These are phyloP conservation scores for Escovopsis sp. DNA, from an alignment of 2,329 filamentous ascomycete genomes.

Conservation along the genomic window DNA sequence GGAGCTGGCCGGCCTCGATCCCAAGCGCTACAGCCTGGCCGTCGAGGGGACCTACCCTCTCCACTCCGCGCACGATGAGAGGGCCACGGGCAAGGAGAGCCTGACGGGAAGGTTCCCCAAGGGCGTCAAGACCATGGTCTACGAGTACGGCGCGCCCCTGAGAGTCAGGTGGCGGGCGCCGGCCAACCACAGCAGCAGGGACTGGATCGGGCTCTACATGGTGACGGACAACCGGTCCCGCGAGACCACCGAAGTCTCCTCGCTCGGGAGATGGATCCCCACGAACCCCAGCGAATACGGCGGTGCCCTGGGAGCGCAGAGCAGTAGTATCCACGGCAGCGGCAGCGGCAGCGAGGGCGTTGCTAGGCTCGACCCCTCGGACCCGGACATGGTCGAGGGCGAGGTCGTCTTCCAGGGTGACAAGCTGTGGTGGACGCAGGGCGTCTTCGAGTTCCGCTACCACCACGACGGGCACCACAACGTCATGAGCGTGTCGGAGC, in stretches of 20 bases:
- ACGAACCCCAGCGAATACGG: conserved; percentile 57
- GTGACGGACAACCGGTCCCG: conserved; percentile 85
- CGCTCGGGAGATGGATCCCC: conserved; percentile 78
- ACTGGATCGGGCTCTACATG: conserved; percentile 95
- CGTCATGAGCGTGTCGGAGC: conserved; percentile 85
- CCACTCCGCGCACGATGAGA: conserved; percentile 36
- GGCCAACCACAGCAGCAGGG: conserved; percentile 70
- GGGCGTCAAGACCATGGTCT: conserved; percentile 57
- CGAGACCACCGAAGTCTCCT: conserved; percentile 69
- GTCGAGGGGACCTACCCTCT: conserved; percentile 52
- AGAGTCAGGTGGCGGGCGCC: conserved; percentile 84
- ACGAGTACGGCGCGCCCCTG: conserved; percentile 84
- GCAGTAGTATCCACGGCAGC: conserved; percentile 55
- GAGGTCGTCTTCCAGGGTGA: conserved; percentile 83
- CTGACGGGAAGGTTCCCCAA: conserved; percentile 52
- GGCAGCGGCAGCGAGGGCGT: conserved; percentile 20
- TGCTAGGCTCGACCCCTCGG: conserved; percentile 32
- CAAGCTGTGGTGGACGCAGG: conserved; percentile 94
- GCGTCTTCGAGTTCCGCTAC: conserved; percentile 92
- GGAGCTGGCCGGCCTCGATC: conserved; percentile 65
- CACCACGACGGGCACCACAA: conserved; percentile 88
- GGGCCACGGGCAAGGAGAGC: conserved; percentile 59
- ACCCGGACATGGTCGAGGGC: conserved; percentile 49
- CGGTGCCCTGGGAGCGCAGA: conserved; percentile 50
- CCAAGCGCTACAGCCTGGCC: conserved; percentile 63